Evolutionary conservation across 2,329 filamentous ascomycete genomes (phyloP), one percentile per base, ranked within the genome.

Genomic region (Diaporthe velutina): DNA sequence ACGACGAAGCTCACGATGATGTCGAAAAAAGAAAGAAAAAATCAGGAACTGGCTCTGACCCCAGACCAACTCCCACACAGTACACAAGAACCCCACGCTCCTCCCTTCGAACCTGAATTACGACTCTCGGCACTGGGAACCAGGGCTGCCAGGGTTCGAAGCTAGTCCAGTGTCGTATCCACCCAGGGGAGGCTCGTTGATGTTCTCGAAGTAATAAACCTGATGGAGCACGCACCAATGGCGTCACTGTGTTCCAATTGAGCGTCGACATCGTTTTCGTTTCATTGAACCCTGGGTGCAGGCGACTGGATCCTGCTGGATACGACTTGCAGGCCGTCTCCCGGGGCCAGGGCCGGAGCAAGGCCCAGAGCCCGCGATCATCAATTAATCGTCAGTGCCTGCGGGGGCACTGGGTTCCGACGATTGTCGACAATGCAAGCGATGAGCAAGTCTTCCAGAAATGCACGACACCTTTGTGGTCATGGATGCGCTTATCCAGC

Each of bases 131-230:
- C 64, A 68, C 64, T 68, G 64, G 25, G 48, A 52, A 38, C 3
- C 38, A 55, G 45, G 33, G 45, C 64, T 38, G 64, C 48, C 70
- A 72, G 19, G 70, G 42, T 48, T 52, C 7, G 58, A 42, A 42
- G 22, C 58, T 72, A 55, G 57, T 15, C 58, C 42, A 19, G 52
- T 38, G 57, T 54, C 50, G 40, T 57, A 52, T 67, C 71, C 68
- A 50, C 50, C 73, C 8, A 52, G 55, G 50, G 50, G 40, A 35
- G 70, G 66, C 45, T 48, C 50, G 40, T 28, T 38, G 64, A 68
- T 38, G 64, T 67, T 75, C 74, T 73, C 57, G 74, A 75, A 74
- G 66, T 61, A 71, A 60, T 61, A 61, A 71, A 50, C 74, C 38
- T 48, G 58, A 48, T 70, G 58, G 70, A 40, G 22, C 54, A 48